A percentile compares a stretch with the other conserved stretches of the same genome.
These are phyloP conservation scores for Aspergillus caelatus DNA, from an alignment of 2,329 filamentous ascomycete species.

Conservation along the genomic window DNA sequence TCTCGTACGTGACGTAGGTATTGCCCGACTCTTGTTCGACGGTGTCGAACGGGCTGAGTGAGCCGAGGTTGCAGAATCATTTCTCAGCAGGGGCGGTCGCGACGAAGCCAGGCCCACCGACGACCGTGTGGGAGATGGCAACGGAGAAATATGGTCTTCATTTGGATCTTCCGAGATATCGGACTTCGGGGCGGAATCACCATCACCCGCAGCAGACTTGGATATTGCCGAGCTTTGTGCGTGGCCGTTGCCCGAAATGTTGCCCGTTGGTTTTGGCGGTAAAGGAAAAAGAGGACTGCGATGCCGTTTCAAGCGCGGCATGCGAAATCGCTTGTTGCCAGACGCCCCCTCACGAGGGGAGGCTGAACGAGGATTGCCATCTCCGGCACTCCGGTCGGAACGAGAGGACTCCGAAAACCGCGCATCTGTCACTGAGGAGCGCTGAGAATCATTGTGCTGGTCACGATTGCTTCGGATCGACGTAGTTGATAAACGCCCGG, in stretches of 20 bases:
- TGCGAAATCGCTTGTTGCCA: conserved; percentile 75
- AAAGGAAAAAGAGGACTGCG: conserved; percentile 82
- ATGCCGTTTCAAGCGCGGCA: conserved; percentile 76
- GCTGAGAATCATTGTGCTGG: conserved; percentile 64
- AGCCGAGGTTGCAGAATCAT: conserved; percentile 65
- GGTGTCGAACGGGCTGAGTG: conserved; percentile 65
- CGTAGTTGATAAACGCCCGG: conserved; percentile 53
- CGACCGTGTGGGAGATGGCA: conserved; percentile 55
- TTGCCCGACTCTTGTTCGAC: conserved; percentile 56
- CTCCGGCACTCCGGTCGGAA: conserved; percentile 80
- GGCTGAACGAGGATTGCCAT: conserved; percentile 62
- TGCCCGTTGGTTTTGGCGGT: conserved; percentile 66
- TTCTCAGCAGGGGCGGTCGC: conserved; percentile 56
- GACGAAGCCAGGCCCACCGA: conserved; percentile 53
- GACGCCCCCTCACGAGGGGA: conserved; percentile 68
- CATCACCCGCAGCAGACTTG: conserved; percentile 25
- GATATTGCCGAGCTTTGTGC: conserved; percentile 19
- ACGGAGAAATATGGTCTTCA: conserved; percentile 39
- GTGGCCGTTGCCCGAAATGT: conserved; percentile 17
- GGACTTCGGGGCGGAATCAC: conserved; percentile 25
- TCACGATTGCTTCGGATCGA: conserved; percentile 54
- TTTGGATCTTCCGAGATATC: conserved; percentile 26
- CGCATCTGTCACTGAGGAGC: conserved; percentile 64
- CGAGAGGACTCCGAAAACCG: conserved; percentile 83
- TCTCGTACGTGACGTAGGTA: conserved; percentile 65